Evolutionary conservation across 2,329 filamentous ascomycete species (phyloP).

Genomic region (Aspergillus sclerotialis): DNA sequence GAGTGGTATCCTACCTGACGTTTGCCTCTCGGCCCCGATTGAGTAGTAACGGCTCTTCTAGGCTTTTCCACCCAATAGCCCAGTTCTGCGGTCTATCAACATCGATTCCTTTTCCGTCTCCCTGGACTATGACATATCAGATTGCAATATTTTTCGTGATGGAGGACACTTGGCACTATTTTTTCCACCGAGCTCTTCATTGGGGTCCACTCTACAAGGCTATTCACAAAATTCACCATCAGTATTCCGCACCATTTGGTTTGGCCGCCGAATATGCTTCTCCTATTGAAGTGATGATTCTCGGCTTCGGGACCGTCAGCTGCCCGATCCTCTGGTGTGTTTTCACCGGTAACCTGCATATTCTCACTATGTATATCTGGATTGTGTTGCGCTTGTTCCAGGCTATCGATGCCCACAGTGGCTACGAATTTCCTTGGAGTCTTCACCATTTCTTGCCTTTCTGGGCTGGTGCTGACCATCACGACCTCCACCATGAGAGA

Average conservation of each 20-base stretch:
- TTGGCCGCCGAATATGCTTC: conserved; percentile 96
- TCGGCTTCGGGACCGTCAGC: conserved; percentile 80
- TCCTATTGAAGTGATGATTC: conserved; percentile 91
- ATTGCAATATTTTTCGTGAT: conserved; percentile 91
- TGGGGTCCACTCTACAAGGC: conserved; percentile 92
- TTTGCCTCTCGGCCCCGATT: conserved; percentile 4
- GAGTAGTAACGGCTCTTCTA: conserved; percentile 15
- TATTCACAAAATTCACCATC: conserved; percentile 98
- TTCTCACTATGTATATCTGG: conserved; percentile 97
- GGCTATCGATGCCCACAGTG: conserved; percentile 94
- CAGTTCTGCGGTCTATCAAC: conserved; percentile 86
- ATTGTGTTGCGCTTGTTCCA: conserved; percentile 90
- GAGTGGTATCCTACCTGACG: conserved; percentile 3
- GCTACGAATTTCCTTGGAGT: conserved; percentile 98
- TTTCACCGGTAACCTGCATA: conserved; percentile 79
- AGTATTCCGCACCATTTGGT: conserved; percentile 95
- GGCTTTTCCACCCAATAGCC: conserved; percentile 92
- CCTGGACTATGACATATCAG: conserved; percentile 82
- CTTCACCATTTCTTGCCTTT: conserved; percentile 92
- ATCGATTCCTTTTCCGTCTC: conserved; percentile 77
- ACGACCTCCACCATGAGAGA: conserved; percentile 95
- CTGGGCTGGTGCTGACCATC: conserved; percentile 96
- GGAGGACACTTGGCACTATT: conserved; percentile 98
- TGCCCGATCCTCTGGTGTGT: conserved; percentile 77
- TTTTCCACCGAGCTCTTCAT: conserved; percentile 86